Base-by-base conservation (phyloP, 2,329 filamentous ascomycete species). In the Colletotrichum echinochloae region DNA sequence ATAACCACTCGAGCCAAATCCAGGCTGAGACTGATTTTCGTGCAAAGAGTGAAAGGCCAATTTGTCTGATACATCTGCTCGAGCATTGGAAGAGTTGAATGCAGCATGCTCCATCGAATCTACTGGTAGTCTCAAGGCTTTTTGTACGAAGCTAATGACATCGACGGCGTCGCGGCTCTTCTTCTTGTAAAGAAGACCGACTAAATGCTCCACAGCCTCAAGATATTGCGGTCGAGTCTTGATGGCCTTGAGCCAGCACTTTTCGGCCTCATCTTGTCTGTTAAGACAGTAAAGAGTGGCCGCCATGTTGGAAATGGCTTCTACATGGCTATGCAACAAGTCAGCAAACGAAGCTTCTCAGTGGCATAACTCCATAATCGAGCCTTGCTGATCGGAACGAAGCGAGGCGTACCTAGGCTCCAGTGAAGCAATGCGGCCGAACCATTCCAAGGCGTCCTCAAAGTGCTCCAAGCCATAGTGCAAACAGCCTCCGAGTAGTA, bases 121-220 rank as follows among this genome's bases (percentile, higher is more conserved):
- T 9, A 26, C n/a, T 30, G 66, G 33, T 37, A 72, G 12, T 26
- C 57, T 66, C n/a, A 98, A 83, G 8, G 91, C 89, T 3, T 87
- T 87, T 80, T 99, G 95, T 9, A 99, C 91, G 77, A 91, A 93
- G 74, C 92, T 90, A 74, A 99, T 97, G 60, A 97, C 90, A 59
- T 92, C 89, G 70, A 99, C 91, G 9, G 96, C 96, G 78, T 98
- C 94, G 75, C 88, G 90, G 59, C 91, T 92, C 72, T 95, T 89
- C 68, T 97, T 92, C 71, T 91, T 93, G 78, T 95, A 98, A 23
- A 98, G 81, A 56, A 98, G 84, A 1, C 94, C 94, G 37, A 98
- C 93, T 1, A 99, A 87, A 83, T 98, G 95, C 79, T 99, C 96
- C 3, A 96, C 94, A 9, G 96, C 95, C 82, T 99, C 96, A 67